phyloP scores from a whole-genome alignment of 225 moss, liverwort and hornwort genomes.

The Asterella californica region DNA sequence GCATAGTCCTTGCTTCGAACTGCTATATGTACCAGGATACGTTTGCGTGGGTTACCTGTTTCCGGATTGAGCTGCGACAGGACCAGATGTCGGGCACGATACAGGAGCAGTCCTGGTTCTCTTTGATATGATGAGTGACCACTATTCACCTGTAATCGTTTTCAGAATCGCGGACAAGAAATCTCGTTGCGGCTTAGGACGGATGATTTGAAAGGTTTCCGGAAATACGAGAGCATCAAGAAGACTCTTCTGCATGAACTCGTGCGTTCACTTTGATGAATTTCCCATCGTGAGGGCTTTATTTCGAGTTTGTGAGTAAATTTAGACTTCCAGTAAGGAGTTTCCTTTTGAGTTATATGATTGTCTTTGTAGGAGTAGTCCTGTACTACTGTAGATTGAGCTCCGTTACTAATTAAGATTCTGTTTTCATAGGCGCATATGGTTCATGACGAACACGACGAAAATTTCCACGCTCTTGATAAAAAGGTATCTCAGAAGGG shows the following conservation, averaged over 20 bases:
- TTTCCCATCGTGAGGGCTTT: background rate
- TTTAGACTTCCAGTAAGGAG: background rate
- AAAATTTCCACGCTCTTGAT: slow-evolving; percentile 70
- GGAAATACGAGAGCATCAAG: slow-evolving; percentile 87
- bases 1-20: too few species aligned
- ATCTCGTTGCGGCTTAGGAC: slow-evolving; percentile 86
- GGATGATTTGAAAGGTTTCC: slow-evolving; percentile 84
- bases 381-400: background rate
- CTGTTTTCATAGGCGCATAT: slow-evolving; percentile 70
- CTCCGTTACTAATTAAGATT: background rate
- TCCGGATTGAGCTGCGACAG: background rate
- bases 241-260: slow-evolving; percentile 91
- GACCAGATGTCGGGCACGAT: background rate
- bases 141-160: background rate
- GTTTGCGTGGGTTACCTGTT: background rate
- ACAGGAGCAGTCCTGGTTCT: background rate
- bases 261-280: slow-evolving; percentile 31
- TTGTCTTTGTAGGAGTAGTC: background rate
- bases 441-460: slow-evolving; percentile 98
- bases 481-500: slow-evolving; percentile 53
- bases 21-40: too few species aligned
- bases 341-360: background rate
- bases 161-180: slow-evolving; percentile 87
- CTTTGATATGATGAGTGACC: background rate
- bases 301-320: background rate